Evolutionary conservation across 495 filamentous ascomycete species (phyloP).

Genomic region (Neurospora pannonica): DNA sequence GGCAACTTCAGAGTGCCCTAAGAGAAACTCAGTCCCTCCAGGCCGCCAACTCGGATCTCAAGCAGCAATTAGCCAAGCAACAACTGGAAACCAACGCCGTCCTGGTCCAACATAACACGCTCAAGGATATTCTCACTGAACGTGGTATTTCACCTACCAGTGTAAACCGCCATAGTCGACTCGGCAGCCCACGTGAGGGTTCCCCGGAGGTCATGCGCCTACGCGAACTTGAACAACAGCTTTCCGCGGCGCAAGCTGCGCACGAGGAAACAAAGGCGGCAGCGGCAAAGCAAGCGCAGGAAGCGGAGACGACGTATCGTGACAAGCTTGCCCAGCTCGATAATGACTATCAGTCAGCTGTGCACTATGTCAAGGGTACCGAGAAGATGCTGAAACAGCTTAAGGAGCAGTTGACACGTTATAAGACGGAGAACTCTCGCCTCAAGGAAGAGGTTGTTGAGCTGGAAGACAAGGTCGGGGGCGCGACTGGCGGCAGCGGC

Average conservation of each 20-base stretch:
- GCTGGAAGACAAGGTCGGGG: conserved; percentile 39
- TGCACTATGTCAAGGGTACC: conserved; percentile 98
- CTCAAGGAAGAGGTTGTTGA: conserved; percentile 71
- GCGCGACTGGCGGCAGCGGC: conserved; percentile 7
- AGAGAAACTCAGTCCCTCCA: conserved; percentile 71
- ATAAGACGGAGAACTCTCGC: conserved; percentile 76
- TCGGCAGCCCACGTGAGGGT: conserved; percentile 56
- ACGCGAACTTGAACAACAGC: conserved; percentile 81
- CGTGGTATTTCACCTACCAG: conserved; percentile 66
- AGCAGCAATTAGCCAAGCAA: conserved; percentile 66
- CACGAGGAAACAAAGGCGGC: conserved; percentile 73
- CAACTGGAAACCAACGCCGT: conserved; percentile 85
- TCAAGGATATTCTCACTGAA: conserved; percentile 87
- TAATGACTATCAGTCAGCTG: conserved; percentile 95
- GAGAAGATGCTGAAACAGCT: conserved; percentile 99
- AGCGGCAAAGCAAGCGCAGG: conserved; percentile 69
- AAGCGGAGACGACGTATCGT: conserved; percentile 73
- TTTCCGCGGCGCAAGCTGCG: conserved; percentile 64
- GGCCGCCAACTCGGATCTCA: conserved; percentile 66
- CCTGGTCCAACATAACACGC: conserved; percentile 77
- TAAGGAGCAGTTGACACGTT: conserved; percentile 88
- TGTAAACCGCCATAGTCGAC: conserved; percentile 27
- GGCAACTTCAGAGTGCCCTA: conserved; percentile 75
- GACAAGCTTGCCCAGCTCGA: conserved; percentile 90
- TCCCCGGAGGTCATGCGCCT: conserved; percentile 70